These are phyloP conservation scores for Brassica juncea DNA, from an alignment of 345 rosid species.

Conservation along the genomic window DNA sequence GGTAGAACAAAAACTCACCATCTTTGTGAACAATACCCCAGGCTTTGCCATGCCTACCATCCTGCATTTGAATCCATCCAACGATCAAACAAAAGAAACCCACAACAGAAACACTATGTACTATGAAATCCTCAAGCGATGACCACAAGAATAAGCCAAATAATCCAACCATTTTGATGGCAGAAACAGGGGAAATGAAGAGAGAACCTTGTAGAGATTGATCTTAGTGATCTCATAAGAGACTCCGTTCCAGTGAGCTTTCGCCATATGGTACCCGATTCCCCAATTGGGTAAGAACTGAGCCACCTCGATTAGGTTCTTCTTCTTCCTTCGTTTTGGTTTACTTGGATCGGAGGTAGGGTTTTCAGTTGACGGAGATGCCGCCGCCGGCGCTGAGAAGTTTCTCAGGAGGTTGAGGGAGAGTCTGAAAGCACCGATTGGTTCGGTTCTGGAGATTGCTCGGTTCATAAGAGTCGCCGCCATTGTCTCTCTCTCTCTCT, in stretches of 20 bases:
- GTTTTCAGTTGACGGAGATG: slow-evolving; percentile 33
- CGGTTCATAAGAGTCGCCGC: slow-evolving; percentile 48
- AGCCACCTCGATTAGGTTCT: slow-evolving; percentile 92
- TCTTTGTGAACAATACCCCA: slow-evolving; percentile 92
- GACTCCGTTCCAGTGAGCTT: slow-evolving; percentile 83
- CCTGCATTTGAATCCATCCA: slow-evolving; percentile 55
- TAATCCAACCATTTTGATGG: not conserved
- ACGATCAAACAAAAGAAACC: slow-evolving; percentile 5
- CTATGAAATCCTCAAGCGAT: no score
- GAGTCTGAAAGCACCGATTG: slow-evolving; percentile 41
- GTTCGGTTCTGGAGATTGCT: slow-evolving; percentile 37
- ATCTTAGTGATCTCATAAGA: slow-evolving; percentile 92
- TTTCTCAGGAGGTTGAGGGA: slow-evolving; percentile 50
- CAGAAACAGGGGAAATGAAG: not conserved
- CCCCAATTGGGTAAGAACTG: slow-evolving; percentile 97
- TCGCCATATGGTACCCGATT: slow-evolving; percentile 87
- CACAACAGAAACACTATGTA: not conserved
- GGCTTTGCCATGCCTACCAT: slow-evolving; percentile 92
- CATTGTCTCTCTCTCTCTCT: slow-evolving; percentile 32
- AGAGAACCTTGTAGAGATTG: slow-evolving; percentile 84
- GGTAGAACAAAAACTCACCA: slow-evolving; percentile 53
- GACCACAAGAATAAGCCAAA: no score
- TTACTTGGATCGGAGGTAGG: slow-evolving; percentile 46
- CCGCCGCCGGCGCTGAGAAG: slow-evolving; percentile 41
- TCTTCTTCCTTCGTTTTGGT: slow-evolving; percentile 73